phyloP scores from a whole-genome alignment of 768 basidiomycete species.

The Suillus spraguei region DNA sequence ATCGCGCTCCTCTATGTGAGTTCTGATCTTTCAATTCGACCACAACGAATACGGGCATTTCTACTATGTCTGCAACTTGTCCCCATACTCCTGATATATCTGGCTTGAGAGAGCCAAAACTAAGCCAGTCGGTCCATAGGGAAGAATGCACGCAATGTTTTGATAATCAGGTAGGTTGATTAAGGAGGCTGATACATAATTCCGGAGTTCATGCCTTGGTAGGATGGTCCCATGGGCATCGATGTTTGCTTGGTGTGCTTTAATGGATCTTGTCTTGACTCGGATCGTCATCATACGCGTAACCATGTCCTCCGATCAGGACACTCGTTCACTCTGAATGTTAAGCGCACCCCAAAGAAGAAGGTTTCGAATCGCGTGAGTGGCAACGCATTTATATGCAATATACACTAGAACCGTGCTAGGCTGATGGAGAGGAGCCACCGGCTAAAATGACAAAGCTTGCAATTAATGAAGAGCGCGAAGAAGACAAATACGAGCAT shows the following conservation, averaged over 20 bases:
- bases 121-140: constrained; percentile 76
- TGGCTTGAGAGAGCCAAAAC: constrained; percentile 54
- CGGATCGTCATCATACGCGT: constrained; percentile 68
- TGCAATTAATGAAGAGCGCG: constrained; percentile 82
- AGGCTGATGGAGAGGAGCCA: constrained; percentile 80
- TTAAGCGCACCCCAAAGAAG: constrained; percentile 68
- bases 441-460: constrained; percentile 90
- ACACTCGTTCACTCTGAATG: constrained; percentile 78
- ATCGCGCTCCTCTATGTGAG: not conserved
- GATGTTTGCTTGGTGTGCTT: constrained; percentile 93
- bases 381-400: constrained; percentile 18
- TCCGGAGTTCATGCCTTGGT: constrained; percentile 6
- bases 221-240: constrained; percentile 77
- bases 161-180: constrained; percentile 74
- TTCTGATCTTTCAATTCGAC: constrained; percentile 6
- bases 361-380: constrained; percentile 66
- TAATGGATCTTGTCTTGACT: constrained; percentile 84
- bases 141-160: constrained; percentile 99
- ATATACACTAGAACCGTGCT: constrained; percentile 5
- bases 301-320: constrained; percentile 72
- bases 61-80: constrained; percentile 41
- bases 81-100: constrained; percentile 54
- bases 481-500: constrained; percentile 87
- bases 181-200: constrained; percentile 3
- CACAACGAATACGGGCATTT: constrained; percentile 1